Base-by-base conservation (phyloP, 257 asterid genomes). In the Solanum okadae region DNA sequence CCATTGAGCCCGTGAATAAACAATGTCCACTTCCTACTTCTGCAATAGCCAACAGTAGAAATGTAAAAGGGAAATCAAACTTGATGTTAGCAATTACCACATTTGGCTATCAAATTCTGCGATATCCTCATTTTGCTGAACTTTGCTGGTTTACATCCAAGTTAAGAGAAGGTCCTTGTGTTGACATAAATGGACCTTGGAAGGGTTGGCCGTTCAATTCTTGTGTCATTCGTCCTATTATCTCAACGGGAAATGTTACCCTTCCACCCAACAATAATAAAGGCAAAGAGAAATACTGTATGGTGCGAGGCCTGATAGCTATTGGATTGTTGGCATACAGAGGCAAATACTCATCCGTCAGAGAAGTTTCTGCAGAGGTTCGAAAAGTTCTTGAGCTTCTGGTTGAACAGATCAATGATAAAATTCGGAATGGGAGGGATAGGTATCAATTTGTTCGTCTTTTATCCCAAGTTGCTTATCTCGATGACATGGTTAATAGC, bases 71-170 rank as follows among this genome's bases (percentile, higher is more conserved):
- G 87, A 96, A 93, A 91, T 93, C 99, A 86, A 93, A 78, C 92
- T 93, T 95, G 95, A 87, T 88, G 83, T 88, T 92, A 77, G 99
- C 99, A 73, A 96, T 97, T 90, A 93, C 98, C 88, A 89, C 98
- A 33, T 90, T 95, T 88, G 99, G 99, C 88, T 93, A 95, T 92
- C 99, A 97, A 93, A 93, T 97, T 86, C 92, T 97, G 82, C 90
- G 92, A 76, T 97, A 95, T 92, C 99, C 99, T 88, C 98, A 97
- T 92, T 97, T 97, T 91, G 97, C 98, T 83, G 99, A 94, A 91
- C 98, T 97, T 90, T 97, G 99, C 91, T 97, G 99, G 99, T 94
- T 95, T 86, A 96, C 99, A 56, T 97, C 99, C 83, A 97, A 97
- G 91, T 88, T 97, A 93, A 96, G 95, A 90, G 96, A 93, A 91